Conservation (phyloP, 306 rosid genomes). For the barrel medic (Medicago truncatula) region MtrunA17r5.0-ANR NC_053044.1:28578001-28578500, state of each 20-base stretch:
- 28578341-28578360: conserved; percentile 8
- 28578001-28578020: conserved; percentile 38
- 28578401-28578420: background rate
- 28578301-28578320: conserved; percentile 51
- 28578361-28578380: conserved; percentile 6
- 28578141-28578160: background rate
- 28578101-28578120: background rate
- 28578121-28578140: background rate
- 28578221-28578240: background rate
- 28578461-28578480: conserved; percentile 20
- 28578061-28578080: background rate
- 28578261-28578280: conserved; percentile 44
- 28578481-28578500: conserved; percentile 62
- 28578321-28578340: background rate
- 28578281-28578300: conserved; percentile 75
- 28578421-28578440: background rate
- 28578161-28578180: conserved; percentile 28
- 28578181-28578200: conserved; percentile 4
- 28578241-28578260: conserved; percentile 21
- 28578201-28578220: background rate
- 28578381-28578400: background rate
- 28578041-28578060: conserved; percentile 57
- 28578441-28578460: background rate
- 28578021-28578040: conserved; percentile 63
- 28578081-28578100: background rate